Percentiles rank a stretch among this genome's conserved stretches.
These are phyloP conservation scores for Cladorrhinum sp. DNA, from an alignment of 2,329 filamentous ascomycete genomes.

Conservation along the genomic window DNA sequence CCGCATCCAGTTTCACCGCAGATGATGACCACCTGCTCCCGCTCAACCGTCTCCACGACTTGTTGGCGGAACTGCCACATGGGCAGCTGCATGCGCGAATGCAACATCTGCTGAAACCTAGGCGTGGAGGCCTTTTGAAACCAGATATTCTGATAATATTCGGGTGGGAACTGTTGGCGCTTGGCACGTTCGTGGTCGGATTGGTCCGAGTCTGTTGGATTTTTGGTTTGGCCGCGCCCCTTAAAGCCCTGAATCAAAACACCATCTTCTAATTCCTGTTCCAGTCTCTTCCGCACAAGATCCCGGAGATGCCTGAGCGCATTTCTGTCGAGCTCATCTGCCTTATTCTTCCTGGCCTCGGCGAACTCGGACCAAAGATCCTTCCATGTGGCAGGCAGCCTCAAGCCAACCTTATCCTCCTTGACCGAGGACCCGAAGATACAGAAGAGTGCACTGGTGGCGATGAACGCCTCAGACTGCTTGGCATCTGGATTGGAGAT, in stretches of 20 bases:
- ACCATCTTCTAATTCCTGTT: constrained; percentile 69
- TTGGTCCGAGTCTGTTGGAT: constrained; percentile 49
- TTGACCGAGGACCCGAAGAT: constrained; percentile 74
- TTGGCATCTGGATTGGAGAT: constrained; percentile 70
- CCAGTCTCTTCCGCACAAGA: constrained; percentile 65
- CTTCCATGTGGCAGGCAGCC: constrained; percentile 76
- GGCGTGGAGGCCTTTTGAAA: constrained; percentile 52
- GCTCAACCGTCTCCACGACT: constrained; percentile 73
- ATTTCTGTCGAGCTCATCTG: constrained; percentile 68
- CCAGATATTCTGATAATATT: constrained; percentile 59
- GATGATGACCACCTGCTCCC: constrained; percentile 83
- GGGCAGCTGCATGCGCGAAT: constrained; percentile 73
- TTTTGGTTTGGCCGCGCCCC: constrained; percentile 50
- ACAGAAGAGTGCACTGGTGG: constrained; percentile 77
- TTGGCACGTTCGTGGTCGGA: constrained; percentile 44
- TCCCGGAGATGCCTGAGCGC: constrained; percentile 65
- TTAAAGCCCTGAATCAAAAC: constrained; percentile 76
- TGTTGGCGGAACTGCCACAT: constrained; percentile 83
- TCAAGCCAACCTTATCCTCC: constrained; percentile 80
- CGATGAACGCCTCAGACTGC: constrained; percentile 85
- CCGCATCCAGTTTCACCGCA: constrained; percentile 93
- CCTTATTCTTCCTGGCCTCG: constrained; percentile 64
- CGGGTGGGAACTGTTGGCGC: constrained; percentile 39
- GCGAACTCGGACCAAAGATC: constrained; percentile 82
- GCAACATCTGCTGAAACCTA: constrained; percentile 75